phyloP scores from a whole-genome alignment of 192 early-diverging fungal genomes.

The Backusella circina region DNA sequence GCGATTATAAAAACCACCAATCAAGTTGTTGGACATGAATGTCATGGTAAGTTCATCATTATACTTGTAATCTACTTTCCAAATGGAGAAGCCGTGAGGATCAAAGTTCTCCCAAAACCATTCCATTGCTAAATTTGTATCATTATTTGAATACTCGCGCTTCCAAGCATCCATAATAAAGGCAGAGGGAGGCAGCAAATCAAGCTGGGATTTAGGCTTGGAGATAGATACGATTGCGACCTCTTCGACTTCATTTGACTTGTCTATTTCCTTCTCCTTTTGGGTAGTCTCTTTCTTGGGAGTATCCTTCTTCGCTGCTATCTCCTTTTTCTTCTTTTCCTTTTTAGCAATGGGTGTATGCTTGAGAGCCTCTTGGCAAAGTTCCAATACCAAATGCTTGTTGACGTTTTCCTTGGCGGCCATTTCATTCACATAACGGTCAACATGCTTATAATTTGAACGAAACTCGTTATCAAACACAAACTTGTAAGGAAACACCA shows the following conservation, averaged over 20 bases:
- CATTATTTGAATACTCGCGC: conserved; percentile 96
- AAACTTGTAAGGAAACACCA: conserved; percentile 44
- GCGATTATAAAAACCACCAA: conserved; percentile 91
- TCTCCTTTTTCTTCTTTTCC: not conserved
- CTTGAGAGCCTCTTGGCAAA: not conserved
- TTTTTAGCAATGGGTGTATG: not conserved
- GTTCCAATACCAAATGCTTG: not conserved
- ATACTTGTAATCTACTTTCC: conserved; percentile 94
- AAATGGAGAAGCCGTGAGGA: conserved; percentile 84
- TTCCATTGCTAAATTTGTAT: conserved; percentile 81
- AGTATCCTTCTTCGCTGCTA: not conserved
- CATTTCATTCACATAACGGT: conserved; percentile 51
- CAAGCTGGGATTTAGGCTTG: conserved; percentile 89
- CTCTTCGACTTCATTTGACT: conserved; percentile 46
- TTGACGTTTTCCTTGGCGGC: not conserved
- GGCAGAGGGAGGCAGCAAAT: conserved; percentile 76
- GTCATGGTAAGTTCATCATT: conserved; percentile 84
- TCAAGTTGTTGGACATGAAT: conserved; percentile 93
- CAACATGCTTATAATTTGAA: conserved; percentile 77
- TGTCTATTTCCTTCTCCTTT: conserved; percentile 38
- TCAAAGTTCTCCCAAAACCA: conserved; percentile 95
- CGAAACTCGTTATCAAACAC: conserved; percentile 76
- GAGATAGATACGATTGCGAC: conserved; percentile 65
- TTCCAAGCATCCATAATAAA: conserved; percentile 94
- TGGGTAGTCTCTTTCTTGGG: not conserved